Evolutionary conservation across 2,329 filamentous ascomycete genomes (phyloP).

Genomic region (Exophiala viscosa): DNA sequence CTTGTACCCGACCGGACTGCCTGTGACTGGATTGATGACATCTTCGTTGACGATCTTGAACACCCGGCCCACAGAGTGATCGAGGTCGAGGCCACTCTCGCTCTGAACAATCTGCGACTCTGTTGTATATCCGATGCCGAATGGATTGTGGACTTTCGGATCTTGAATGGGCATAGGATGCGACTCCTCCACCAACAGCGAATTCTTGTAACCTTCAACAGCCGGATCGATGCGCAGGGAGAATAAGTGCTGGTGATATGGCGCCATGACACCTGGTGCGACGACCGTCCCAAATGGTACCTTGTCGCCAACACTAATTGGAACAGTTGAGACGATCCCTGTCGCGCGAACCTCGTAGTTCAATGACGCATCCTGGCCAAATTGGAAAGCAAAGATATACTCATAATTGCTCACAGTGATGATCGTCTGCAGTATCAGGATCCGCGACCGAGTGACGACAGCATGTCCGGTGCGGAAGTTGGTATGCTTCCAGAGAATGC

Average conservation of each 20-base stretch:
- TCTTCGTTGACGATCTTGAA: slow-evolving; percentile 58
- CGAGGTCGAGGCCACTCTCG: slow-evolving; percentile 48
- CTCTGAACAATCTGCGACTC: slow-evolving; percentile 44
- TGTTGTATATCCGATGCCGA: slow-evolving; percentile 51
- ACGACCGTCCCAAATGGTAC: slow-evolving; percentile 41
- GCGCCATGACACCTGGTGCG: slow-evolving; percentile 41
- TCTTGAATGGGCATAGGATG: slow-evolving; percentile 57
- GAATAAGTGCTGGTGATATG: slow-evolving; percentile 45
- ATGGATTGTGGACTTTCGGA: slow-evolving; percentile 46
- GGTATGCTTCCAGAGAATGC: slow-evolving; percentile 42
- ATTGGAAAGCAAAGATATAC: slow-evolving; percentile 44
- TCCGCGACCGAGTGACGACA: slow-evolving; percentile 33
- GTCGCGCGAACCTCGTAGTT: slow-evolving; percentile 44
- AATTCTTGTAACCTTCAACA: slow-evolving; percentile 38
- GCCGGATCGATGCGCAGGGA: slow-evolving; percentile 44
- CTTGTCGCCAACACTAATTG: slow-evolving; percentile 35
- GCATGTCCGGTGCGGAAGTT: slow-evolving; percentile 37
- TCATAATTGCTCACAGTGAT: slow-evolving; percentile 45
- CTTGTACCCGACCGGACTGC: slow-evolving; percentile 54
- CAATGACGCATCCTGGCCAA: slow-evolving; percentile 40
- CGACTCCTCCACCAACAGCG: slow-evolving; percentile 52
- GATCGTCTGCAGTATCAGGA: slow-evolving; percentile 39
- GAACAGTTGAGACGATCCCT: slow-evolving; percentile 44
- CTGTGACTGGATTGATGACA: slow-evolving; percentile 52
- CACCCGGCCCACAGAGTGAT: slow-evolving; percentile 45